Base-by-base conservation (phyloP, 2,329 filamentous ascomycete genomes). In the Triangularia verruculosa region DNA sequence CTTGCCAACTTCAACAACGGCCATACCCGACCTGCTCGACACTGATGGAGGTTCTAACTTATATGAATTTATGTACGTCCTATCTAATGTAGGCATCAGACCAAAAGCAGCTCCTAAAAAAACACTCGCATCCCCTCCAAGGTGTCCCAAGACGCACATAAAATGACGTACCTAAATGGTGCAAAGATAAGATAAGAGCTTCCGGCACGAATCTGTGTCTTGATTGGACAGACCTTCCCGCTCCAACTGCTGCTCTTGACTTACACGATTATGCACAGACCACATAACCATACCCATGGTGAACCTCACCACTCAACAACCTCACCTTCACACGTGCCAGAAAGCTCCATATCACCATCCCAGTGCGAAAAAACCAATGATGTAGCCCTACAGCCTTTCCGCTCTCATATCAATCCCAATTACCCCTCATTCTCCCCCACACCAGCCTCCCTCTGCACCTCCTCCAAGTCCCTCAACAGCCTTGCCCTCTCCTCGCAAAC, bases 401-500 rank as follows among this genome's bases (percentile, higher is more conserved):
- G 2, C 30, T 32, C 30, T 24, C 43, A 4, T 11, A 27, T 4
- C 59, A 47, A 22, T 11, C 43, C 8, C 59, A 47, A 22, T 56
- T 53, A 54, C 65, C 61, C n/a, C 63, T 69, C 39, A 5, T 17
- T 17, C 39, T 20, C n/a, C n/a, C 39, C 9, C 39, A 3, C 12
- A 5, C 71, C 72, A 34, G 70, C 76, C 59, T 82, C 77, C 51
- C 80, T 71, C 72, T 84, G 82, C 2, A 76, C 72, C 13, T 68
- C 61, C 70, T 82, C 77, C 70, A 76, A 72, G 28, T 77, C 78
- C 6, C 64, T 72, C 55, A 86, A 71, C 67, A 84, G 69, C 39
- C 71, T 74, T 28, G 69, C 70, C 11, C 82, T 76, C 71, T 84
- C 83, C 5, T 76, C 70, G 4, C 78, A 66, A 3, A 84, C 78